A percentile compares a stretch with the other conserved stretches of the same genome.
Evolutionary conservation across 148 eudicot genomes (phyloP).

Genomic region (Rhododendron henanense): DNA sequence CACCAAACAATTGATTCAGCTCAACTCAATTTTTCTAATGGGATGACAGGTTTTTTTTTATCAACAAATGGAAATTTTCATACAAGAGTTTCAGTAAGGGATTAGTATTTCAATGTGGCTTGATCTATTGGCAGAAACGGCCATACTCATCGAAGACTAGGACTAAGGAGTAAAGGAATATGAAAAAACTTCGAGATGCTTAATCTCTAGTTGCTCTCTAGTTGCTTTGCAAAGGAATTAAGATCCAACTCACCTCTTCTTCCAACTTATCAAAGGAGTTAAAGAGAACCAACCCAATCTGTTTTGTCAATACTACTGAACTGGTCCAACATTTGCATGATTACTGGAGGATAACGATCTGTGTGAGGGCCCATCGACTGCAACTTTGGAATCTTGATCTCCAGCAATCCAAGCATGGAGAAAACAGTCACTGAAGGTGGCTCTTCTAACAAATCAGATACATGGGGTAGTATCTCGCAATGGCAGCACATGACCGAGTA

Average conservation of each 20-base stretch:
- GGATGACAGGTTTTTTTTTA: background rate
- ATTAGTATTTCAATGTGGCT: background rate
- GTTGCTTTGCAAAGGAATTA: background rate
- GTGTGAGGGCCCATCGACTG: background rate
- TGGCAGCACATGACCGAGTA: conserved; percentile 6
- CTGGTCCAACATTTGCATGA: background rate
- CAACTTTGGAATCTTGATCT: background rate
- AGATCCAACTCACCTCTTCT: conserved; percentile 6
- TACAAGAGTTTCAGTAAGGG: background rate
- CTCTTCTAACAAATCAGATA: background rate
- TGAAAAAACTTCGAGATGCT: background rate
- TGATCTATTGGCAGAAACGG: background rate
- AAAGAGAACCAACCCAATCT: conserved; percentile 7
- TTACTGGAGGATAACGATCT: background rate
- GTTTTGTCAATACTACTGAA: conserved; percentile 9
- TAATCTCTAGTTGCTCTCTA: no score
- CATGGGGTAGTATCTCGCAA: background rate
- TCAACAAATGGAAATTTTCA: background rate
- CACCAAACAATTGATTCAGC: background rate
- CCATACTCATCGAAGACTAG: background rate
- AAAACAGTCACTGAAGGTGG: background rate
- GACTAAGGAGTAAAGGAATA: background rate
- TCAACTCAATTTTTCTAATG: background rate
- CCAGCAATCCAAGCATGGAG: conserved; percentile 1
- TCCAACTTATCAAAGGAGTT: conserved; percentile 2